These are phyloP conservation scores for Saccharomycopsis selenospora DNA, from an alignment of 805 yeast genomes.

Conservation along the genomic window DNA sequence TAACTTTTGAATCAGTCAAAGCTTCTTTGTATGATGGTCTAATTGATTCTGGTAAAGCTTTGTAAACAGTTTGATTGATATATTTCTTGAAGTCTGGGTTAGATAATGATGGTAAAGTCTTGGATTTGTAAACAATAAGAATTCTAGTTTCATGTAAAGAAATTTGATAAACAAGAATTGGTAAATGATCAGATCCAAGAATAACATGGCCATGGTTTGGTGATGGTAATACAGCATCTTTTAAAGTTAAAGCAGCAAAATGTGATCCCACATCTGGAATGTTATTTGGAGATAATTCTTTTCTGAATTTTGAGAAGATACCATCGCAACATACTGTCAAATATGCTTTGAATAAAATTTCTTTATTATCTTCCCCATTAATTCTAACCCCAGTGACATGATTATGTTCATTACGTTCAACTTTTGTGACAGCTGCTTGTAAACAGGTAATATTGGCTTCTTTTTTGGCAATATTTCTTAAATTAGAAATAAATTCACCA, in stretches of 20 bases:
- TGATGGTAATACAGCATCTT: conserved; percentile 67
- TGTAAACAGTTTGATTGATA: conserved; percentile 52
- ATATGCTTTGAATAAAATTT: conserved; percentile 45
- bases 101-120: conserved; percentile 60
- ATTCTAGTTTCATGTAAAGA: conserved; percentile 78
- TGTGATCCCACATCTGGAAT: conserved; percentile 71
- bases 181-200: conserved; percentile 71
- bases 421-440: conserved; percentile 75
- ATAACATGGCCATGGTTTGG: conserved; percentile 85
- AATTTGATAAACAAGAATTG: conserved; percentile 83
- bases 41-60: conserved; percentile 56
- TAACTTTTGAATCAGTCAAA: conserved; percentile 47
- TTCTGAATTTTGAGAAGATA: conserved; percentile 86
- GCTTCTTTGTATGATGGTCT: conserved; percentile 67
- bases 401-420: conserved; percentile 47
- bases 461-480: conserved; percentile 58
- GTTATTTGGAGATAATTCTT: conserved; percentile 51
- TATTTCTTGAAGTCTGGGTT: conserved; percentile 54
- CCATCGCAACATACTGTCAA: conserved; percentile 86
- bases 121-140: conserved; percentile 75
- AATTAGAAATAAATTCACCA: conserved; percentile 75
- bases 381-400: conserved; percentile 70
- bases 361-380: conserved; percentile 37
- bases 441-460: conserved; percentile 72
- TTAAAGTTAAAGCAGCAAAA: conserved; percentile 76